A percentile compares a stretch with the other conserved stretches of the same genome.
These are phyloP conservation scores for Pecoramyces ruminantium DNA, from an alignment of 192 early-diverging fungal species.

Conservation along the genomic window DNA sequence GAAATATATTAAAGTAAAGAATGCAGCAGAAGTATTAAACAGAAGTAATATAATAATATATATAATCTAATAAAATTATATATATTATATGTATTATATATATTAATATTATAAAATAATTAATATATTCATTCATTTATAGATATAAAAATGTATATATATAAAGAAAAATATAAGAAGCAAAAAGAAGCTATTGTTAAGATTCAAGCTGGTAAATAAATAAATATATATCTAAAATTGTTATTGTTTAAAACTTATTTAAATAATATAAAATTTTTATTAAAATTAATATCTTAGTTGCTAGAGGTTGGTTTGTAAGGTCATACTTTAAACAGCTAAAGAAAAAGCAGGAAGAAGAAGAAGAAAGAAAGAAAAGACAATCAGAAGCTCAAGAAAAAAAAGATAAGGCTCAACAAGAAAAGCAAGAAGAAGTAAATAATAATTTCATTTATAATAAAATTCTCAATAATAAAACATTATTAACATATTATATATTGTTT, in stretches of 20 bases:
- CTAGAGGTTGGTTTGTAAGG: constrained; percentile 28
- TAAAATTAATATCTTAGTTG: too few species aligned
- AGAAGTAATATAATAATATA: constrained; percentile 6
- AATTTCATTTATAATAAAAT: too few species aligned
- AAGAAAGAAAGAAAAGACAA: constrained; percentile 1
- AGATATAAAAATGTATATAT: constrained; percentile 19
- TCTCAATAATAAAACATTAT: too few species aligned
- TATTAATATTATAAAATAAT: too few species aligned
- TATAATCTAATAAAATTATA: neutral
- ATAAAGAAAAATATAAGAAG: constrained; percentile 15
- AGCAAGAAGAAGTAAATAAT: neutral
- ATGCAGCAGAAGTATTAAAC: constrained; percentile 14
- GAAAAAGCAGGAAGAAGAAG: constrained; percentile 3
- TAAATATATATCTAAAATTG: too few species aligned
- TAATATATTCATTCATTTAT: neutral
- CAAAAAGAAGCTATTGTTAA: constrained; percentile 15
- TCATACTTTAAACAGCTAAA: constrained; percentile 4
- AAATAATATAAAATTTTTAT: too few species aligned
- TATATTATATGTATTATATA: too few species aligned
- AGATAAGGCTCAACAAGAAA: neutral
- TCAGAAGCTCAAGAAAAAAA: neutral
- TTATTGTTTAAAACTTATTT: too few species aligned
- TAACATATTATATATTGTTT: too few species aligned
- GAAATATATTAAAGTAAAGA: constrained; percentile 15
- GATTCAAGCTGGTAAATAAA: constrained; percentile 24